A percentile compares a stretch with the other conserved stretches of the same genome.
phyloP scores from a whole-genome alignment of 78 protist species.

The Creolimax fragrantissima region DNA sequence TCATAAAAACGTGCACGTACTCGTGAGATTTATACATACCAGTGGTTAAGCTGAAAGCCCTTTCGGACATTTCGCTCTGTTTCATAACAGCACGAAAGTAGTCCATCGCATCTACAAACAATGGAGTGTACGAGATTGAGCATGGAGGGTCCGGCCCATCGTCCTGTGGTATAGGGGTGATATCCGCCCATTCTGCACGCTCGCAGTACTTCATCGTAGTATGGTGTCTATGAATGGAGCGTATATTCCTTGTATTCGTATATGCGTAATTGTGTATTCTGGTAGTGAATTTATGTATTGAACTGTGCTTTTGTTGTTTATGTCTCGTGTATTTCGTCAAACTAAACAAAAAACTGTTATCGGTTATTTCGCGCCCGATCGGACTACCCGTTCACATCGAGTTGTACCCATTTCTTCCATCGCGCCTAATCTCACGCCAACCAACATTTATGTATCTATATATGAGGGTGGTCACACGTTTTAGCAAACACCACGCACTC shows the following conservation, averaged over 20 bases:
- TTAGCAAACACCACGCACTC: too few species aligned
- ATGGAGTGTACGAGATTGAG: background rate
- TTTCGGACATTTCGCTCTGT: background rate
- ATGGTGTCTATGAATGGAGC: background rate
- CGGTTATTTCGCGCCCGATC: too few species aligned
- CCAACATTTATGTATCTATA: too few species aligned
- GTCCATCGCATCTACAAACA: conserved; percentile 9
- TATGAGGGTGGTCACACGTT: too few species aligned
- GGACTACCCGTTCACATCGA: too few species aligned
- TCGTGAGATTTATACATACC: background rate
- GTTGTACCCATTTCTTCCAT: too few species aligned
- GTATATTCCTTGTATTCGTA: background rate
- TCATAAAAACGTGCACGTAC: background rate
- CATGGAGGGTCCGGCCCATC: conserved; percentile 10
- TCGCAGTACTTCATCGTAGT: background rate
- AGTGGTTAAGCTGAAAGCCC: background rate
- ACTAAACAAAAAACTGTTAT: too few species aligned
- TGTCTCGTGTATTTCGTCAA: background rate
- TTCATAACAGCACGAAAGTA: conserved; percentile 21
- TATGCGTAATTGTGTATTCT: background rate
- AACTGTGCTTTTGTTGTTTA: background rate
- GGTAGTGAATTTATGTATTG: background rate
- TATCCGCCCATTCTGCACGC: background rate
- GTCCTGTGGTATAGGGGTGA: conserved; percentile 15
- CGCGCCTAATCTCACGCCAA: too few species aligned